These are phyloP conservation scores for Phytophthora aleatoria DNA, from an alignment of 352 stramenopile species.

Conservation along the genomic window DNA sequence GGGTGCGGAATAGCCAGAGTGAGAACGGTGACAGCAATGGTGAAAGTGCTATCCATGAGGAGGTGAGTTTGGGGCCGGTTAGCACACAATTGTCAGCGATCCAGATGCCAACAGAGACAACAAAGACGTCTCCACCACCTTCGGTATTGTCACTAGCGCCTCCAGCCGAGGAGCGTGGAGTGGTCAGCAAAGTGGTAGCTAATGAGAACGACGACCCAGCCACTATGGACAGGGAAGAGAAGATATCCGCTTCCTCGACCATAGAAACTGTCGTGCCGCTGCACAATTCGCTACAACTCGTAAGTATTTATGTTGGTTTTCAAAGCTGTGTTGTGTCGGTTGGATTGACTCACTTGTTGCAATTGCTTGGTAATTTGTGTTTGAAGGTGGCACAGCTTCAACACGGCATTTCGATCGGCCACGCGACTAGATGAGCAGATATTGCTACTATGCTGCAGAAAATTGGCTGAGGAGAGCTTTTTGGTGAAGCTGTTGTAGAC, in stretches of 20 bases:
- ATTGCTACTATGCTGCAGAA: background rate
- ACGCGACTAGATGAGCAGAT: conserved; percentile 35
- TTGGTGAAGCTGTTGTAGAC: conserved; percentile 1
- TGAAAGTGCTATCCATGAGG: conserved; percentile 7
- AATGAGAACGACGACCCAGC: conserved; percentile 44
- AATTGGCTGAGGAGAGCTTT: background rate
- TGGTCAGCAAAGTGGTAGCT: conserved; percentile 41
- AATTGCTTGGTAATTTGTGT: background rate
- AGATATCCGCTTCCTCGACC: conserved; percentile 67
- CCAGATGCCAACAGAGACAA: conserved; percentile 20
- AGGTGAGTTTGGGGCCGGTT: conserved; percentile 16
- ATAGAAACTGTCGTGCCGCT: conserved; percentile 80
- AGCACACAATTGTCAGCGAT: conserved; percentile 24
- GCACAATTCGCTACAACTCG: conserved; percentile 68
- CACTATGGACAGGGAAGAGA: conserved; percentile 47
- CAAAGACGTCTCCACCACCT: conserved; percentile 10
- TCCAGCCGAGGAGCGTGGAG: conserved; percentile 18
- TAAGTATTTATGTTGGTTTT: conserved; percentile 31
- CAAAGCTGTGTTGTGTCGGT: background rate
- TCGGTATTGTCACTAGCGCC: conserved; percentile 3
- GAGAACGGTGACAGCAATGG: conserved; percentile 23
- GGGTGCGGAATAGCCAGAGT: conserved; percentile 46
- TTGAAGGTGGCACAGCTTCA: conserved; percentile 56
- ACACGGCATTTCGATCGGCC: conserved; percentile 59
- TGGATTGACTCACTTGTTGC: conserved; percentile 3